Evolutionary conservation across 495 filamentous ascomycete species (phyloP).

Genomic region (Sabuloglossum arenarium): DNA sequence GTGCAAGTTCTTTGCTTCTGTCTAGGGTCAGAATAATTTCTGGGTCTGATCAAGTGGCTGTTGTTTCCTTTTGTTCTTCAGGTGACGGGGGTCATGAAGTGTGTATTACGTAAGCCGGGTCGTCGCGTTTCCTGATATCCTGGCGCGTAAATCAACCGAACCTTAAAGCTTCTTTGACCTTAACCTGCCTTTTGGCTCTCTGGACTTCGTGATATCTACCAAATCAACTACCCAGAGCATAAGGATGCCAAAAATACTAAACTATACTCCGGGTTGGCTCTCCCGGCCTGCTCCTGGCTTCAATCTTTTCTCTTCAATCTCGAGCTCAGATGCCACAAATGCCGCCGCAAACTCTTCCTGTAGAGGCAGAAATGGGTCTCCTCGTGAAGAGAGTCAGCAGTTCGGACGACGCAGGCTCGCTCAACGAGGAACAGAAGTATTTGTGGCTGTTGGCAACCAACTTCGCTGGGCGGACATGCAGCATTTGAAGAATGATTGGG

Average conservation of each 20-base stretch:
- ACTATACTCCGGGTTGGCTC: conserved; percentile 69
- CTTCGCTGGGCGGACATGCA: conserved; percentile 70
- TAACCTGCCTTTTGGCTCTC: background rate
- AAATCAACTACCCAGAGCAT: background rate
- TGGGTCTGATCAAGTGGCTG: too few species aligned
- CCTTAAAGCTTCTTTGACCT: background rate
- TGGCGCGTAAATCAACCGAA: background rate
- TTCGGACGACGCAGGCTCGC: conserved; percentile 52
- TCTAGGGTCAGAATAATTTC: too few species aligned
- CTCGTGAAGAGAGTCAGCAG: conserved; percentile 15
- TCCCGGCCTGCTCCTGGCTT: conserved; percentile 51
- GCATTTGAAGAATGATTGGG: conserved; percentile 52
- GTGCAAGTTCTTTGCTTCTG: too few species aligned
- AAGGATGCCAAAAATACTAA: conserved; percentile 59
- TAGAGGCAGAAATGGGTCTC: background rate
- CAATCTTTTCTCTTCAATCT: conserved; percentile 36
- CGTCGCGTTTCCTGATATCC: background rate
- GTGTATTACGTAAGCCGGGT: background rate
- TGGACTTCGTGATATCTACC: background rate
- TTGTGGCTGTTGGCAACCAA: conserved; percentile 65
- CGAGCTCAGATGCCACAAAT: conserved; percentile 11
- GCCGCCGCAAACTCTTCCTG: conserved; percentile 12
- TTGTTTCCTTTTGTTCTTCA: too few species aligned
- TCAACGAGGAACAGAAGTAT: conserved; percentile 55
- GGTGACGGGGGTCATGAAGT: too few species aligned